Conservation (phyloP, 2,329 filamentous ascomycete genomes). For the Colletotrichum viniferum region DNA sequence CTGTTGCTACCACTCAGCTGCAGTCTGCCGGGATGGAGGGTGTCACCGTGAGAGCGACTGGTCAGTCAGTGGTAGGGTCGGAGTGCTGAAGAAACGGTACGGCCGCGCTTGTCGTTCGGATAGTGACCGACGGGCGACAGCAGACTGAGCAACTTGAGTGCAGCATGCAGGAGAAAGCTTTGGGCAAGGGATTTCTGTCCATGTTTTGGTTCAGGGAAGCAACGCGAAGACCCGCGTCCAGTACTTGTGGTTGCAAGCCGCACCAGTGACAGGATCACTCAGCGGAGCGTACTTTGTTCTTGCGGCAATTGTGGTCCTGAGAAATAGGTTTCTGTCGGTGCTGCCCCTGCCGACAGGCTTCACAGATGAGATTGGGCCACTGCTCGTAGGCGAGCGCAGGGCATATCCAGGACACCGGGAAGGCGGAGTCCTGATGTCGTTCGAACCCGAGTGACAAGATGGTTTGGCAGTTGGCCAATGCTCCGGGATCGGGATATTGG, state of each 20-base stretch:
- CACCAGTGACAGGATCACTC: not conserved
- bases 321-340: not conserved
- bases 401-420: constrained; percentile 1
- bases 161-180: not conserved
- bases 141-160: not conserved
- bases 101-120: not conserved
- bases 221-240: not conserved
- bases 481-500: not conserved
- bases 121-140: not conserved
- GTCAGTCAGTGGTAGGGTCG: not conserved
- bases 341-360: not conserved
- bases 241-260: not conserved
- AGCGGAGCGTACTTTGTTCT: not conserved
- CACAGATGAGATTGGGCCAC: not conserved
- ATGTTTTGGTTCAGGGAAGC: not conserved
- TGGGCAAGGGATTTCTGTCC: not conserved
- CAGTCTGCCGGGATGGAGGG: not conserved
- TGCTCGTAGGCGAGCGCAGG: not conserved
- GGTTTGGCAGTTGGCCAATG: constrained; percentile 5
- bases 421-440: not conserved
- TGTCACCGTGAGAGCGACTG: not conserved
- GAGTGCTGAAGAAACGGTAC: not conserved
- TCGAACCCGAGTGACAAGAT: not conserved
- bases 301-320: not conserved
- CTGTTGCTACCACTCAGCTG: not conserved